Conservation (phyloP, 768 basidiomycete genomes). For the Amanita molliuscula region DNA sequence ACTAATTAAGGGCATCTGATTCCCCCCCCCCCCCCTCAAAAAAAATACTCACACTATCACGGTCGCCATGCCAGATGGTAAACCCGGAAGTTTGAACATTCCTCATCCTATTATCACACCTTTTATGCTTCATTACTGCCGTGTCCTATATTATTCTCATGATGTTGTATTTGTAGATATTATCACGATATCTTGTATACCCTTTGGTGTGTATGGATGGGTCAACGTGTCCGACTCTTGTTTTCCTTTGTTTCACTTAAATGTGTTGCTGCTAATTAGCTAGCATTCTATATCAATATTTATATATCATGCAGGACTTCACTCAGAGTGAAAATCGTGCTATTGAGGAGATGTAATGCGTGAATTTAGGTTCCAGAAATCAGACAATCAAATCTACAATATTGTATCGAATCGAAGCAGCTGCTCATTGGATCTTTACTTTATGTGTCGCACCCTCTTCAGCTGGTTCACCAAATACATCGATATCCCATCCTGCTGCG, state of each 20-base stretch:
- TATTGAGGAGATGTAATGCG: not conserved
- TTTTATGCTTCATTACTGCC: not conserved
- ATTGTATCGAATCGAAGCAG: too few species aligned
- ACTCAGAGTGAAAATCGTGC: not conserved
- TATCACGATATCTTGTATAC: not conserved
- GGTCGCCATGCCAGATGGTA: not conserved
- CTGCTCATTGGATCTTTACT: slow-evolving; percentile 18
- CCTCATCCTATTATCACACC: not conserved
- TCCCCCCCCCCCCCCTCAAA: not conserved
- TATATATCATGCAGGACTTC: not conserved
- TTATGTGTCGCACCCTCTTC: slow-evolving; percentile 35
- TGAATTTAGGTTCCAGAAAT: too few species aligned
- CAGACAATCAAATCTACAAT: too few species aligned
- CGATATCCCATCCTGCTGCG: slow-evolving; percentile 56
- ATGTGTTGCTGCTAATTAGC: not conserved
- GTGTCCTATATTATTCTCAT: not conserved
- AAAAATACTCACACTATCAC: slow-evolving; percentile 1
- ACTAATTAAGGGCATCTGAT: not conserved
- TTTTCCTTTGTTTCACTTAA: not conserved
- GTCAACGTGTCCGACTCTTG: not conserved
- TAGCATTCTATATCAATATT: not conserved
- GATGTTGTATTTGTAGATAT: slow-evolving; percentile 8
- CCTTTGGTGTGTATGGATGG: not conserved
- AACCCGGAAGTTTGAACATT: not conserved
- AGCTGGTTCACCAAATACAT: slow-evolving; percentile 53